Evolutionary conservation across 2,329 filamentous ascomycete genomes (phyloP).

Genomic region (Apiospora rasikravindrae): DNA sequence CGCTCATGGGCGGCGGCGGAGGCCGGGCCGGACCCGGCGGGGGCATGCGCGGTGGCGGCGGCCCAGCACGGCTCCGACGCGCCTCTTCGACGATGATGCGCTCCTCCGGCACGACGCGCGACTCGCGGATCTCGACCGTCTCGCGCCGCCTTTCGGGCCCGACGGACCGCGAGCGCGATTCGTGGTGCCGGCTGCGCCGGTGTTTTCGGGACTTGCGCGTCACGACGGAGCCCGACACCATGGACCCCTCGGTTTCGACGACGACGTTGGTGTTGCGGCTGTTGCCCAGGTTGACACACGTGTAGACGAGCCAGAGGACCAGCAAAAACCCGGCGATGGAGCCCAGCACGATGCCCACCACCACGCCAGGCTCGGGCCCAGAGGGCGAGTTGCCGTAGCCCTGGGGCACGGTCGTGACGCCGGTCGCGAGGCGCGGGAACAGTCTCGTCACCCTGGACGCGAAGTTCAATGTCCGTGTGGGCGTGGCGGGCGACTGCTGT

Average conservation of each 20-base stretch:
- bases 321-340: slow-evolving; percentile 49
- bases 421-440: slow-evolving; percentile 29
- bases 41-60: slow-evolving; percentile 21
- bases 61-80: slow-evolving; percentile 15
- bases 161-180: slow-evolving; percentile 22
- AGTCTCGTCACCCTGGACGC: slow-evolving; percentile 20
- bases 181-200: slow-evolving; percentile 23
- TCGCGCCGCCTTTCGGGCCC: slow-evolving; percentile 28
- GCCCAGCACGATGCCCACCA: slow-evolving; percentile 43
- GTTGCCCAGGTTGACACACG: slow-evolving; percentile 35
- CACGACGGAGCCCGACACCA: slow-evolving; percentile 38
- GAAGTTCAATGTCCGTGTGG: slow-evolving; percentile 22
- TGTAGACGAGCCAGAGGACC: slow-evolving; percentile 36
- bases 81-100: slow-evolving; percentile 40
- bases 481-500: slow-evolving; percentile 21
- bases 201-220: slow-evolving; percentile 35
- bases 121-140: slow-evolving; percentile 37
- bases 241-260: slow-evolving; percentile 38
- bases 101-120: slow-evolving; percentile 26
- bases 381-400: slow-evolving; percentile 50
- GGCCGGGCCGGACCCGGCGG: slow-evolving; percentile 19
- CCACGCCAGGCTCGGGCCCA: slow-evolving; percentile 39
- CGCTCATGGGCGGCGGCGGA: slow-evolving; percentile 35
- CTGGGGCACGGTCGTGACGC: slow-evolving; percentile 46
- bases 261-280: slow-evolving; percentile 23